Conservation (phyloP, 768 basidiomycete species). For the Leccinum truebloodii region DNA sequence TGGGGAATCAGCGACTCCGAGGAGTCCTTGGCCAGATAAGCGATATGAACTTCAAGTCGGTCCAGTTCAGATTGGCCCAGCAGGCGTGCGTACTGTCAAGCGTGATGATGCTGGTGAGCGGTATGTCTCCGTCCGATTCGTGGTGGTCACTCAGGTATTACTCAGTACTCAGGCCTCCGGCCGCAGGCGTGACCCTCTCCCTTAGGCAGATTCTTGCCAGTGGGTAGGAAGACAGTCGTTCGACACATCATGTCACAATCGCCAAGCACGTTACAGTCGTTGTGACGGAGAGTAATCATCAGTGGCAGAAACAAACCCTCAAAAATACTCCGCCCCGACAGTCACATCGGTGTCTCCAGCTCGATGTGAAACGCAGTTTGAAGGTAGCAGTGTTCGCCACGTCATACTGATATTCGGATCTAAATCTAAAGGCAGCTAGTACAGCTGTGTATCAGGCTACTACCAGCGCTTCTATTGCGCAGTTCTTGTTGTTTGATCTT, state of each 20-base stretch:
- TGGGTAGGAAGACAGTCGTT: too few species aligned
- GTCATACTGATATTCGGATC: background rate
- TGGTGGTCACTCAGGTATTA: background rate
- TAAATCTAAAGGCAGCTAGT: background rate
- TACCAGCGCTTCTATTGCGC: background rate
- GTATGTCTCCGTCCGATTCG: background rate
- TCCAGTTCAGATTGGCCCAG: background rate
- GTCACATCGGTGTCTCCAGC: background rate
- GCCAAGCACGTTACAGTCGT: background rate
- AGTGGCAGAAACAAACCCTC: background rate
- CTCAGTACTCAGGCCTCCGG: background rate
- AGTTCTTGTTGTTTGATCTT: background rate
- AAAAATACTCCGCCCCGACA: background rate
- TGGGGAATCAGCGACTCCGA: too few species aligned
- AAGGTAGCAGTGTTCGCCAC: background rate
- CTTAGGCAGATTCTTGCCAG: too few species aligned
- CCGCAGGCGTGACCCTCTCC: background rate
- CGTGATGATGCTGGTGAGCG: background rate
- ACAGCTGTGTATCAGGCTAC: background rate
- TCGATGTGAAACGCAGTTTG: background rate
- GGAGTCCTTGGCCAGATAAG: too few species aligned
- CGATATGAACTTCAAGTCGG: background rate
- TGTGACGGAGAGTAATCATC: background rate
- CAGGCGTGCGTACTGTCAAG: background rate
- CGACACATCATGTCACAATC: too few species aligned